Base-by-base conservation (phyloP, 2,329 filamentous ascomycete genomes). In the Lecanicillium sp. region DNA sequence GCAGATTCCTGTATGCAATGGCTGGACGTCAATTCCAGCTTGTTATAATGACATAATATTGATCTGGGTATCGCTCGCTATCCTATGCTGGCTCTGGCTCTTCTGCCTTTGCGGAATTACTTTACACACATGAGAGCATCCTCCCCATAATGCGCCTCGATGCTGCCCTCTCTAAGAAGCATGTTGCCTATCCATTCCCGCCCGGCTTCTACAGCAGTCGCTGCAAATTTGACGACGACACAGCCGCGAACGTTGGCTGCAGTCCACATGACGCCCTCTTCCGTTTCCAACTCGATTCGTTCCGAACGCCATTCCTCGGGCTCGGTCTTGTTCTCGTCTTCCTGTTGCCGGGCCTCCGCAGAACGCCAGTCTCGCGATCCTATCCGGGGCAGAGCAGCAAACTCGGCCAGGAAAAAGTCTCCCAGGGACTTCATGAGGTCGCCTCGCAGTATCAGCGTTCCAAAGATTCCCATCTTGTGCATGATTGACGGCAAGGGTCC, bases 181-280 rank as follows among this genome's bases (percentile, higher is more conserved):
- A 96, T 84, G 6, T 70, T 71, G 9, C 79, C 78, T 42, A 97
- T 70, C 87, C 89, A 97, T 33, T 74, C 65, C 48, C 85, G 77
- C 4, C 82, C 88, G 18, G 81, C 83, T 58, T 97, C 88, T 17
- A 95, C 82, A 32, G 81, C 82, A 39, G 71, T 72, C 2, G 89
- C 86, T 2, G 86, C 87, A 57, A 97, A 94, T 59, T 97, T 97
- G 49, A 97, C 83, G 18, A 96, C 72, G 4, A 92, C 82, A 53
- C 90, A 95, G 4, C 87, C 83, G 38, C 88, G 74, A 25, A 94
- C 79, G 18, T 73, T 74, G 12, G 88, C 85, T 11, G 84, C 86
- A 18, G 87, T 89, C 87, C 88, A 95, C 4, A 90, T 66, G 4
- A 94, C 60, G 13, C 74, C 74, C 35, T 72, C 66, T 9, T 61